Percentiles rank a stretch among this genome's conserved stretches.
Conservation (phyloP, 2,329 filamentous ascomycete species). For the Juglanconis oblonga region DNA sequence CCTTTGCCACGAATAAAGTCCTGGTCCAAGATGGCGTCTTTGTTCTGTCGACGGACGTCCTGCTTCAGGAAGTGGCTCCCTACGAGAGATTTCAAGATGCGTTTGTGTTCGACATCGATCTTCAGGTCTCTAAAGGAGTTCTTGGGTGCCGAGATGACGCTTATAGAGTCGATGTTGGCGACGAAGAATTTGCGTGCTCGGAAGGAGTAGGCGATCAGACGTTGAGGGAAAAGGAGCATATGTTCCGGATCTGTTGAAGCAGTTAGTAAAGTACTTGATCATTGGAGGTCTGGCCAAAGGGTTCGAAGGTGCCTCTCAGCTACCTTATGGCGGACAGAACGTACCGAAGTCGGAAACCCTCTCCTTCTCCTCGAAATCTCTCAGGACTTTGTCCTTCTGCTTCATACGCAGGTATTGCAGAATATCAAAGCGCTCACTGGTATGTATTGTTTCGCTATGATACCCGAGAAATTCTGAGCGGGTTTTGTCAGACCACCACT, state of each 20-base stretch:
- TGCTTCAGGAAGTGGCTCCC: slow-evolving; percentile 13
- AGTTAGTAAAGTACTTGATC: slow-evolving; percentile 17
- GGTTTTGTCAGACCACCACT: not conserved
- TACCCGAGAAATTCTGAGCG: not conserved
- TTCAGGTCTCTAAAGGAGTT: slow-evolving; percentile 4
- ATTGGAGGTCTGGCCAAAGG: too few relatives aligned
- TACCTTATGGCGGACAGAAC: too few relatives aligned
- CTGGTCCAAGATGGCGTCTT: slow-evolving; percentile 2
- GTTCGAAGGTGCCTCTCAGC: too few relatives aligned
- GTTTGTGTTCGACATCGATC: slow-evolving; percentile 7
- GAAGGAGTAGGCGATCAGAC: slow-evolving; percentile 7
- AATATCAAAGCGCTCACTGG: not conserved
- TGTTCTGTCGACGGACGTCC: not conserved
- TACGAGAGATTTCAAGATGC: slow-evolving; percentile 5
- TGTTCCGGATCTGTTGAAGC: not conserved
- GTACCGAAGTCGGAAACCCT: not conserved
- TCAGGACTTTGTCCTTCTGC: not conserved
- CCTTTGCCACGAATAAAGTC: slow-evolving; percentile 10
- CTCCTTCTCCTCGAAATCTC: not conserved
- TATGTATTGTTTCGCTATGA: not conserved
- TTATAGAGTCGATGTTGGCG: slow-evolving; percentile 6
- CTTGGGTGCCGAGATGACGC: not conserved
- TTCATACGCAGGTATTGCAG: not conserved
- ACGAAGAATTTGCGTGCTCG: slow-evolving; percentile 12
- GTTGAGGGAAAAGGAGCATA: slow-evolving; percentile 3